phyloP scores from a whole-genome alignment of 2,329 filamentous ascomycete species.

The Ophiobolus disseminans region DNA sequence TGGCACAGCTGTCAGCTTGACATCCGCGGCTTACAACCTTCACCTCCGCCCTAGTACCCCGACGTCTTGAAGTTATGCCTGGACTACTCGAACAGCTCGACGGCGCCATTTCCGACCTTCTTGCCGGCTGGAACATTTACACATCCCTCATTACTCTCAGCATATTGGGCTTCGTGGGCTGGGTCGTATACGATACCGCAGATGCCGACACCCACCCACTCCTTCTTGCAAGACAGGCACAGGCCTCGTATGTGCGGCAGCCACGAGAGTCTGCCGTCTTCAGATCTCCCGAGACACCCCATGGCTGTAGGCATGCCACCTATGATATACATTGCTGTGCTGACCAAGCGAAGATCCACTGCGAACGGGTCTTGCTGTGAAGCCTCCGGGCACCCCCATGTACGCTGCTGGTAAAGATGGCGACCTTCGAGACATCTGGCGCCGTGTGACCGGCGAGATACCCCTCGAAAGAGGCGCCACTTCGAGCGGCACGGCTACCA shows the following conservation, averaged over 20 bases:
- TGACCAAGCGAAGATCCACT: conserved; percentile 44
- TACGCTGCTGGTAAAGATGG: conserved; percentile 86
- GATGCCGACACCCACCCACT: conserved; percentile 94
- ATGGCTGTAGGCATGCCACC: conserved; percentile 63
- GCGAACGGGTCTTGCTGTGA: conserved; percentile 67
- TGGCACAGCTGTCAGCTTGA: conserved; percentile 11
- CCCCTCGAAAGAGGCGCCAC: conserved; percentile 70
- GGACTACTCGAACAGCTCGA: conserved; percentile 72
- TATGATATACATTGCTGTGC: conserved; percentile 2
- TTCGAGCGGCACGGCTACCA: conserved; percentile 69
- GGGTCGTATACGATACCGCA: conserved; percentile 71
- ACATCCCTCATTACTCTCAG: conserved; percentile 74
- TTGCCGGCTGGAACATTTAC: conserved; percentile 83
- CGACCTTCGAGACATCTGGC: conserved; percentile 91
- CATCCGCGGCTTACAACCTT: too few species aligned
- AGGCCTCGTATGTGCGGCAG: conserved; percentile 78
- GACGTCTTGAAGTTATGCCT: conserved; percentile 44
- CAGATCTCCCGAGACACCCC: conserved; percentile 81
- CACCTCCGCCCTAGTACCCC: neutral
- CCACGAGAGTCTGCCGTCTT: conserved; percentile 86
- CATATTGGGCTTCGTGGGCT: conserved; percentile 72
- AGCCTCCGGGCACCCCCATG: conserved; percentile 78
- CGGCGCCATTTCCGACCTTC: conserved; percentile 69
- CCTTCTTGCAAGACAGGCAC: conserved; percentile 83
- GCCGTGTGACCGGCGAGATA: conserved; percentile 70